phyloP scores from a whole-genome alignment of 768 basidiomycete species.

The Leucosporidium yakuticum region DNA sequence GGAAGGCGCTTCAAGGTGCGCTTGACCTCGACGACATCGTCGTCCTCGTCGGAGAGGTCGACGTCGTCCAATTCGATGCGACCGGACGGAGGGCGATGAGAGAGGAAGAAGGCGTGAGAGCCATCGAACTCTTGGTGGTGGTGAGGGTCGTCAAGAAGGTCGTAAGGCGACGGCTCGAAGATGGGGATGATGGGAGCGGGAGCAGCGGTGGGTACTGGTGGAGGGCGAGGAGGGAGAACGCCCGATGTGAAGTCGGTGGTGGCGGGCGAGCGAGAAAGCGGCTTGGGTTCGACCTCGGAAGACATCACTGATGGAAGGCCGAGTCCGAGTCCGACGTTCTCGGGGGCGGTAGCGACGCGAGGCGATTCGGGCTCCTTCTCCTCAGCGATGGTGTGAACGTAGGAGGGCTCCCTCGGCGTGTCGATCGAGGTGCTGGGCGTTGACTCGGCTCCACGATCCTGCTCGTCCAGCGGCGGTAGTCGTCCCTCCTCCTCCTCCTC shows the following conservation, averaged over 20 bases:
- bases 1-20: conserved; percentile 36
- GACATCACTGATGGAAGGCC: too few species aligned
- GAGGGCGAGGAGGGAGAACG: conserved; percentile 55
- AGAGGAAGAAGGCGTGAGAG: neutral
- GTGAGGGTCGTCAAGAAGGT: neutral
- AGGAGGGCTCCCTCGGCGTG: conserved; percentile 39
- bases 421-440: conserved; percentile 37
- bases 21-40: conserved; percentile 28
- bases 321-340: too few species aligned
- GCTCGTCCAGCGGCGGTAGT: conserved; percentile 67
- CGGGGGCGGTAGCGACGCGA: too few species aligned
- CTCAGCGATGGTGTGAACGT: conserved; percentile 24
- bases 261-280: too few species aligned
- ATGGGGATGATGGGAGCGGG: neutral
- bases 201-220: conserved; percentile 40
- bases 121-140: neutral
- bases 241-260: conserved; percentile 40
- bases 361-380: too few species aligned
- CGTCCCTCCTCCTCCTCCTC: conserved; percentile 14
- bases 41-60: conserved; percentile 35
- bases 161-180: conserved; percentile 8
- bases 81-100: neutral
- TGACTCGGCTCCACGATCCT: conserved; percentile 59
- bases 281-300: too few species aligned
- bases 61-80: conserved; percentile 40